phyloP scores from a whole-genome alignment of 805 yeast genomes.

The Candida chauliodis region DNA sequence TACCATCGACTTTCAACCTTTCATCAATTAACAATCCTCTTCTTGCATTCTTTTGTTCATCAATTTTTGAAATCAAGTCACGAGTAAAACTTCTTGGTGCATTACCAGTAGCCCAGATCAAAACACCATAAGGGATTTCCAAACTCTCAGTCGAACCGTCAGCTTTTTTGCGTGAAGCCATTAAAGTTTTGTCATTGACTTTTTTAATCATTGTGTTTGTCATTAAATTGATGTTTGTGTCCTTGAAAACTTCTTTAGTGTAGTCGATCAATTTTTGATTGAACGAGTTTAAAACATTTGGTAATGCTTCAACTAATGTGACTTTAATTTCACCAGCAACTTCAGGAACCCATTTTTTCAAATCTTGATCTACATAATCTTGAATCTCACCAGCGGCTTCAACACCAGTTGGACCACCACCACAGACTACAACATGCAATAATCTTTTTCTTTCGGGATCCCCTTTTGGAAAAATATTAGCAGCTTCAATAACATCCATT shows the following conservation, averaged over 20 bases:
- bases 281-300: slow-evolving; percentile 78
- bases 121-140: slow-evolving; percentile 82
- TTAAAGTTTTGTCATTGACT: slow-evolving; percentile 68
- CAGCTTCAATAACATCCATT: slow-evolving; percentile 87
- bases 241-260: slow-evolving; percentile 73
- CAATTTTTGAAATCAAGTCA: slow-evolving; percentile 62
- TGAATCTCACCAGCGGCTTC: slow-evolving; percentile 96
- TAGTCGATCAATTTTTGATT: slow-evolving; percentile 67
- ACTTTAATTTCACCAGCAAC: slow-evolving; percentile 79
- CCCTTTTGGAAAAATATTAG: slow-evolving; percentile 70
- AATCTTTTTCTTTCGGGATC: slow-evolving; percentile 81
- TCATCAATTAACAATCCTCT: slow-evolving; percentile 89
- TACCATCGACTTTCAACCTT: slow-evolving; percentile 76
- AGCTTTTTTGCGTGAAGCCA: slow-evolving; percentile 63
- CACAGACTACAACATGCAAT: slow-evolving; percentile 86
- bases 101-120: slow-evolving; percentile 98
- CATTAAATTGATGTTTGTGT: slow-evolving; percentile 65
- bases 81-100: slow-evolving; percentile 76
- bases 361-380: slow-evolving; percentile 90
- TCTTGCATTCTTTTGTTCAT: slow-evolving; percentile 78
- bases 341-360: slow-evolving; percentile 84
- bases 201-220: slow-evolving; percentile 86
- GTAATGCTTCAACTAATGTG: slow-evolving; percentile 85
- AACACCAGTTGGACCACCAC: slow-evolving; percentile 99
- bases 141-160: slow-evolving; percentile 60